Evolutionary conservation across 306 rosid genomes (phyloP).

Genomic region (Ormosia emarginata): DNA sequence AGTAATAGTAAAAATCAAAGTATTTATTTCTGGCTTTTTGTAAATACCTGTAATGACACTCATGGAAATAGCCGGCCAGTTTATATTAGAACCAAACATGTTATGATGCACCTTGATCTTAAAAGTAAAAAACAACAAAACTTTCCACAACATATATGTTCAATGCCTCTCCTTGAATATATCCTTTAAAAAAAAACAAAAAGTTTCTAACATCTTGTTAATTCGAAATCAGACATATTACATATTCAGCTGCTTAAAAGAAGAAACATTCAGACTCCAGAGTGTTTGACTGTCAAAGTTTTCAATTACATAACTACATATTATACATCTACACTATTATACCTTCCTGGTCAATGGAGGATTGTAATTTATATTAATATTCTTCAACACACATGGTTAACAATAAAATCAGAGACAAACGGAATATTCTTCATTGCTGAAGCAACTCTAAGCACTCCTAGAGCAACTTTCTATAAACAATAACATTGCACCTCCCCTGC

Average conservation of each 20-base stretch:
- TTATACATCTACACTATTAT: background rate
- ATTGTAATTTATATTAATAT: background rate
- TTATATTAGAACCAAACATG: too few species aligned
- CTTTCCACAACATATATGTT: background rate
- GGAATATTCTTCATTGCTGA: background rate
- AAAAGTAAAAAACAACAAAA: background rate
- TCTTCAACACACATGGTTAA: background rate
- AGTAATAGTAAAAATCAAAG: background rate
- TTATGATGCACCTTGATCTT: background rate
- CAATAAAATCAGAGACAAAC: background rate
- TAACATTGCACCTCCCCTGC: background rate
- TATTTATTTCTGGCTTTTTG: background rate
- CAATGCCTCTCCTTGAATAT: background rate
- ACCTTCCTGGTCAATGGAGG: background rate
- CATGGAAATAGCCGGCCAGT: background rate
- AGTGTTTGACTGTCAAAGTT: background rate
- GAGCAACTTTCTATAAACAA: background rate
- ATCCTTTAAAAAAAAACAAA: background rate
- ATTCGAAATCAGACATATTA: background rate
- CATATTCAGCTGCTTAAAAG: background rate
- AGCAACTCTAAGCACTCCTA: background rate
- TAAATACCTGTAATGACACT: background rate
- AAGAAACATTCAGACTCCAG: background rate
- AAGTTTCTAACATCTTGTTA: background rate
- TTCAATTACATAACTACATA: background rate